A percentile compares a stretch with the other conserved stretches of the same genome.
Evolutionary conservation across 2,329 filamentous ascomycete species (phyloP).

Genomic region (Blastomyces gilchristii): DNA sequence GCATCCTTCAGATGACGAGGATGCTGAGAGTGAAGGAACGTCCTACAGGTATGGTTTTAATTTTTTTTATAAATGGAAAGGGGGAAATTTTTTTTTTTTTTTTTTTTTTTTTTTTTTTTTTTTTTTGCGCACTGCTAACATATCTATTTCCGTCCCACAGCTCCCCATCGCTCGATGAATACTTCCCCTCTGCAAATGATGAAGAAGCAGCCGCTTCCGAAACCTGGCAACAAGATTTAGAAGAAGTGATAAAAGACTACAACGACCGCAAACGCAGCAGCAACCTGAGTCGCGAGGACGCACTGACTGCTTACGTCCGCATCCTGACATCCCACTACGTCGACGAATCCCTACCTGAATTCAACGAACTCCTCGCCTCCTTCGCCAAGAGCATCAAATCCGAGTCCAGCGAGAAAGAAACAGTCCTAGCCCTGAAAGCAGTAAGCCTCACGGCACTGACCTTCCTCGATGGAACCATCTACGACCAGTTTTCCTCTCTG

Average conservation of each 20-base stretch:
- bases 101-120: not conserved
- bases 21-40: slow-evolving; percentile 46
- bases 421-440: slow-evolving; percentile 59
- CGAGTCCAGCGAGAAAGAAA: slow-evolving; percentile 59
- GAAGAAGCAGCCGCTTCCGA: slow-evolving; percentile 41
- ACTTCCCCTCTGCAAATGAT: slow-evolving; percentile 43
- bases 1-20: slow-evolving; percentile 51
- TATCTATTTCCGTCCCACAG: slow-evolving; percentile 25
- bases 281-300: slow-evolving; percentile 57
- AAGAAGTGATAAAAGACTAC: slow-evolving; percentile 59
- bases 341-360: slow-evolving; percentile 49
- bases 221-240: slow-evolving; percentile 53
- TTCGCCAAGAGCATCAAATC: slow-evolving; percentile 61
- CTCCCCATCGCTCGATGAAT: slow-evolving; percentile 57
- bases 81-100: not conserved
- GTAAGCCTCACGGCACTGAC: slow-evolving; percentile 61
- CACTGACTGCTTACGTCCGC: slow-evolving; percentile 51
- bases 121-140: slow-evolving; percentile 2
- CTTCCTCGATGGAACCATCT: slow-evolving; percentile 54
- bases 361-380: slow-evolving; percentile 53
- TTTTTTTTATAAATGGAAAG: too few species aligned
- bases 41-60: slow-evolving; percentile 42
- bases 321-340: slow-evolving; percentile 60
- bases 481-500: slow-evolving; percentile 48
- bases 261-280: slow-evolving; percentile 70